Evolutionary conservation across 2,329 filamentous ascomycete genomes (phyloP).

Genomic region (Cordyceps tenuipes): DNA sequence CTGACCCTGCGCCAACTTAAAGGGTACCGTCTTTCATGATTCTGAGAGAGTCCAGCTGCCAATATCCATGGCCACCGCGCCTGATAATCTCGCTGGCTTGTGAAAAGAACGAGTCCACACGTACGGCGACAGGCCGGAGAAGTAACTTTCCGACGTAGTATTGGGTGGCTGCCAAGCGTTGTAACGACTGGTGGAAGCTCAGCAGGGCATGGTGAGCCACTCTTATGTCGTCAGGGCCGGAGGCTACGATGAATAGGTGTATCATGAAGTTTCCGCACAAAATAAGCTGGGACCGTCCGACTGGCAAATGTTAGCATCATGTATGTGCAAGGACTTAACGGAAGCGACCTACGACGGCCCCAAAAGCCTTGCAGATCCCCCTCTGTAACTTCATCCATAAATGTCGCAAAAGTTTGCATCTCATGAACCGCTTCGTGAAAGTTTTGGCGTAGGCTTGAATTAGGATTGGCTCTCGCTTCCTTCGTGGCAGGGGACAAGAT

Average conservation of each 20-base stretch:
- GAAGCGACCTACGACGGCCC: slow-evolving; percentile 31
- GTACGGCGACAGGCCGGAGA: slow-evolving; percentile 27
- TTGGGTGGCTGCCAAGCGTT: slow-evolving; percentile 24
- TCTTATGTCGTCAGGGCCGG: slow-evolving; percentile 25
- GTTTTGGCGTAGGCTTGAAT: slow-evolving; percentile 29
- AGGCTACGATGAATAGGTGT: slow-evolving; percentile 37
- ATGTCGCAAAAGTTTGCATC: slow-evolving; percentile 29
- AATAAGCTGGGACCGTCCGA: slow-evolving; percentile 34
- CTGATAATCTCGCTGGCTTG: slow-evolving; percentile 25
- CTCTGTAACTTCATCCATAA: slow-evolving; percentile 28
- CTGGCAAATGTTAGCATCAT: not conserved
- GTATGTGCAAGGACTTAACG: not conserved
- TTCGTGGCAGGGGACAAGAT: slow-evolving; percentile 38
- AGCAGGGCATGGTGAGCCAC: slow-evolving; percentile 28
- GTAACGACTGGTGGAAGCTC: slow-evolving; percentile 29
- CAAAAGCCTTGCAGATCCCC: slow-evolving; percentile 34
- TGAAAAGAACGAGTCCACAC: slow-evolving; percentile 32
- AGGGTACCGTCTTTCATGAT: slow-evolving; percentile 8
- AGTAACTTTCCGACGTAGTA: slow-evolving; percentile 24
- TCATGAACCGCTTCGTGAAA: slow-evolving; percentile 26
- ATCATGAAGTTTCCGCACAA: slow-evolving; percentile 40
- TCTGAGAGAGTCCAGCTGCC: slow-evolving; percentile 11
- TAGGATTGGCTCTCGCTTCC: slow-evolving; percentile 28
- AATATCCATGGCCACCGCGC: slow-evolving; percentile 15
- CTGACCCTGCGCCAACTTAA: not conserved